These are phyloP conservation scores for Xylariales sp. DNA, from an alignment of 2,329 filamentous ascomycete species.

Conservation along the genomic window DNA sequence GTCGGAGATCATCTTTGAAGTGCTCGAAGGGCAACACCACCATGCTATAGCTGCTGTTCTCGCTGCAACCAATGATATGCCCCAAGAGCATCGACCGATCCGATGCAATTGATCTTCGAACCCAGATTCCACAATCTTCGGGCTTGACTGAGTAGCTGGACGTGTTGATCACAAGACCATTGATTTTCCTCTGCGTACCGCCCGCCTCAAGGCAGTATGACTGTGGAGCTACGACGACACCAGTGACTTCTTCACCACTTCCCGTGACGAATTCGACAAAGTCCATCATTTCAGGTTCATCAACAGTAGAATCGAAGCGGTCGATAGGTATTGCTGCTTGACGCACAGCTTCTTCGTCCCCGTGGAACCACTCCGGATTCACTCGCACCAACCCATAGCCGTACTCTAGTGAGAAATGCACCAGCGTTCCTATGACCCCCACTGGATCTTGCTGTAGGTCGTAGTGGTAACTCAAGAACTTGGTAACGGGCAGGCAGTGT, in stretches of 20 bases:
- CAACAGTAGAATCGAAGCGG: constrained; percentile 5
- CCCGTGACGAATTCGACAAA: constrained; percentile 12
- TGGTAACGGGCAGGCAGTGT: constrained; percentile 5
- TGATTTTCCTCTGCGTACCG: constrained; percentile 1
- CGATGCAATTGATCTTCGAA: constrained; percentile 11
- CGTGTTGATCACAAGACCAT: constrained; percentile 10
- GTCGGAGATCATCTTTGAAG: constrained; percentile 10
- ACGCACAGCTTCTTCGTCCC: constrained; percentile 8
- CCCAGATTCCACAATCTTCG: constrained; percentile 12
- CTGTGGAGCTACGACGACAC: constrained; percentile 9
- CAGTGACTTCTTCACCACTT: constrained; percentile 11
- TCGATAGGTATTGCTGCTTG: constrained; percentile 9
- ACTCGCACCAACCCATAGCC: constrained; percentile 12
- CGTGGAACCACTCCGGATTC: constrained; percentile 6
- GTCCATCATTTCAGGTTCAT: constrained; percentile 12
- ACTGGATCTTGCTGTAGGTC: constrained; percentile 7
- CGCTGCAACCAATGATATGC: constrained; percentile 10
- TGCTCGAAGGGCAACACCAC: constrained; percentile 8
- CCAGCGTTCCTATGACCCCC: constrained; percentile 8
- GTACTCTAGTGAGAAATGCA: constrained; percentile 12
- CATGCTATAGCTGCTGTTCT: constrained; percentile 9
- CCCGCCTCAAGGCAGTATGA: constrained; percentile 7
- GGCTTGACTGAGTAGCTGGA: constrained; percentile 11
- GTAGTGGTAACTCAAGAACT: constrained; percentile 7
- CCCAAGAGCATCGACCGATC: constrained; percentile 11